Conservation (phyloP, 148 eudicot genomes). For the Diospyros kaki region DNA sequence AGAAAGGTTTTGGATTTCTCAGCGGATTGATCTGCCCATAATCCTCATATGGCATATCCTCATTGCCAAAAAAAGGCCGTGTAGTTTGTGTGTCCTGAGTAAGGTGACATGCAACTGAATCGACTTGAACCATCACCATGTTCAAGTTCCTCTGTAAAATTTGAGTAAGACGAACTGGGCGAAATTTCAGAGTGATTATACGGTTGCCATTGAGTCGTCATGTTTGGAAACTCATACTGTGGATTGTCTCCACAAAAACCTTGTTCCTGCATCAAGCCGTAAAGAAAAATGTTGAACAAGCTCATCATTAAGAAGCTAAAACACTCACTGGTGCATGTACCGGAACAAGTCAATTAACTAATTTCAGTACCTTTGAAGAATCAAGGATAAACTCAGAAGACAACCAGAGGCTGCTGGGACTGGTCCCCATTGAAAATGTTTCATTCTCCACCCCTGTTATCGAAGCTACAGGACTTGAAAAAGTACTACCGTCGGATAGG, state of each 20-base stretch:
- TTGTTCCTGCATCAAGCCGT: slow-evolving; percentile 34
- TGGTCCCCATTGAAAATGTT: slow-evolving; percentile 35
- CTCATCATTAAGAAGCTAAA: no score
- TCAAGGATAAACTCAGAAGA: slow-evolving; percentile 71
- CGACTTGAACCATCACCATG: slow-evolving; percentile 44
- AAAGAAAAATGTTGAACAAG: neutral
- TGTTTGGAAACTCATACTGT: slow-evolving; percentile 35
- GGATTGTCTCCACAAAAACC: slow-evolving; percentile 30
- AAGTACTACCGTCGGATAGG: slow-evolving; percentile 41
- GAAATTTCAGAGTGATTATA: slow-evolving; percentile 46
- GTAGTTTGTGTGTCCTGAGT: slow-evolving; percentile 37
- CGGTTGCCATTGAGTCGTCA: slow-evolving; percentile 44
- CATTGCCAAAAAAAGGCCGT: slow-evolving; percentile 49
- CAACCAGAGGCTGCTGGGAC: slow-evolving; percentile 45
- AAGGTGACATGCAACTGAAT: slow-evolving; percentile 50
- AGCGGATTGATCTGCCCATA: slow-evolving; percentile 38
- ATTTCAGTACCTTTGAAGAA: slow-evolving; percentile 60
- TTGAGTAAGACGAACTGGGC: slow-evolving; percentile 69
- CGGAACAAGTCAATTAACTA: no score
- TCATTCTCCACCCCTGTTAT: slow-evolving; percentile 31
- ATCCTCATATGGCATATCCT: slow-evolving; percentile 31
- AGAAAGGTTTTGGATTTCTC: slow-evolving; percentile 39
- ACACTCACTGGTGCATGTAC: no score
- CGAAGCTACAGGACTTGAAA: slow-evolving; percentile 58
- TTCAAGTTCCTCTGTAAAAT: slow-evolving; percentile 61